Base-by-base conservation (phyloP, 495 filamentous ascomycete genomes). In the Platismatia glauca region DNA sequence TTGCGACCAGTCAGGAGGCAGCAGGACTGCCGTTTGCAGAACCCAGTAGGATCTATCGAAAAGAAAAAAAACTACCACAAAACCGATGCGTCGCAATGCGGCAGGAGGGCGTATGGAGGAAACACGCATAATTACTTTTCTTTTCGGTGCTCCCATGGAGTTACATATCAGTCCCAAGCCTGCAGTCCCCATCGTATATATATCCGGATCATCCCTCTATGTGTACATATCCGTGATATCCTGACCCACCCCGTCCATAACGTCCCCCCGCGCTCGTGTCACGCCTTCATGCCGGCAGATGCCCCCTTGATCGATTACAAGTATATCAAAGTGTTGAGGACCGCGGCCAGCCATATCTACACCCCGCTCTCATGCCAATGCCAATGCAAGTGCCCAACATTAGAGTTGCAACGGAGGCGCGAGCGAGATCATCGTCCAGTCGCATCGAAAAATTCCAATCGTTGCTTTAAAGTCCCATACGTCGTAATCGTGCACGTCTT, bases 181-280 rank as follows among this genome's bases (percentile, higher is more conserved):
- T 20, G 27, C 31, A 55, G 31, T 56, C 11, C 31, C 38, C 60
- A 44, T 57, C 60, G 18, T 62, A 39, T 62, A 57, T 62, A 57
- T 62, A 57, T 43, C 52, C 52, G 29, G 39, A 62, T 15, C 38
- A n/a, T 12, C 57, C 53, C 52, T 62, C 50, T 27, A 31, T 52
- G 22, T 62, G 53, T 62, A 57, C 27, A 38, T 56, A 34, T 38
- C 53, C 60, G 60, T 53, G 60, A 62, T 57, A 27, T 57, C 37
- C 55, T 24, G 4, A 56, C n/a, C 35, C 39, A 34, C 37, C 8
- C n/a, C 24, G 22, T 22, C 7, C 7, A n/a, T 9, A 44, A 56
- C 55, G 22, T 48, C 35, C 8, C 11, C 29, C 29, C 29, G 7
- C 53, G 16, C 53, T 22, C 18, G 8, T n/a, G 0, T 33, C 35